Evolutionary conservation across 768 basidiomycete species (phyloP), one percentile per base, ranked within the genome.

Genomic region (Sporobolomyces roseus): DNA sequence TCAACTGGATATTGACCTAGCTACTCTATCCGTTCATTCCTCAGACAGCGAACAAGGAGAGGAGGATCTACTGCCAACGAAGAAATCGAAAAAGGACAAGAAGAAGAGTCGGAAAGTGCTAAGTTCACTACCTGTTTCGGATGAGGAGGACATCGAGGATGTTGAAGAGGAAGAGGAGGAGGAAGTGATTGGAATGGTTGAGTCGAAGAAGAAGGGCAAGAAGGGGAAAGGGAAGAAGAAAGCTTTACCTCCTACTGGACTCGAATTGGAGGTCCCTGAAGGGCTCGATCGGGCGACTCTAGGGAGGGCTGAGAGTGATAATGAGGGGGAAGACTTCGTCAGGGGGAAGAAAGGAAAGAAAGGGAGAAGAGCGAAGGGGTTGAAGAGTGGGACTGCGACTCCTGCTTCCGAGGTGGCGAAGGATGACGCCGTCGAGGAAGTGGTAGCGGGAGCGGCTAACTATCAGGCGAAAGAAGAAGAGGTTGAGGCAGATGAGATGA

Each of bases 281-380:
- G 51, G 6, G 25, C 27, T n/a, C 30, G 43, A 41, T 38, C 27
- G n/a, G 10, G 27, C 33, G 30, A 1, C 43, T 46, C 45, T 23
- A 6, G 14, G 45, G 45, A 7, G 14, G 27, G 21, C 48, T 46
- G 60, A 36, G 27, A 14, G 27, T 12, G 48, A 23, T 7, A 60
- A 54, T 4, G 69, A n/a, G n/a, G n/a, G n/a, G n/a, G n/a, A 46
- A 1, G 61, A 27, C 1, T 21, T 7, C 8, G 32, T 43, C 13
- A 52, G 36, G 27, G 60, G 66, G 4, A 59, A 59, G 51, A 52
- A 41, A 65, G 82, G 84, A 53, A 90, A 87, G 81, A 91, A 88
- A 77, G 82, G 80, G 8, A 80, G n/a, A 81, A 68, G 77, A 75
- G 50, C 80, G 75, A 38, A 75, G 74, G 41, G 54, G 21, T 6